These are phyloP conservation scores for Urochloa ruziziensis DNA, from an alignment of 176 grass and related monocot species.

Conservation along the genomic window DNA sequence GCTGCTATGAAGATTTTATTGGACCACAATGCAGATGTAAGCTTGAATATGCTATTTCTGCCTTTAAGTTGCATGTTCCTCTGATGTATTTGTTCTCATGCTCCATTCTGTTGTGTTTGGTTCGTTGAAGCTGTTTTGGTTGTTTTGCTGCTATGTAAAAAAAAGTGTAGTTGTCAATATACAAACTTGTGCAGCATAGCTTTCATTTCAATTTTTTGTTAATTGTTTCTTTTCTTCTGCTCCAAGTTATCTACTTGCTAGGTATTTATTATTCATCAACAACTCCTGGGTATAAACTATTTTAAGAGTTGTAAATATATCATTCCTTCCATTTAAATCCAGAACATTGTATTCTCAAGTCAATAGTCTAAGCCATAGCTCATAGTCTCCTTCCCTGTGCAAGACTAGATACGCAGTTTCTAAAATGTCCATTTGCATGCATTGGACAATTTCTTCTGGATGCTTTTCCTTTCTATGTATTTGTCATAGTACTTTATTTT, in stretches of 20 bases:
- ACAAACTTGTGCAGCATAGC: neutral
- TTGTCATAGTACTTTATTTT: neutral
- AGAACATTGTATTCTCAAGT: neutral
- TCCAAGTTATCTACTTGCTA: constrained; percentile 1
- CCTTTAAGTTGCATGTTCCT: neutral
- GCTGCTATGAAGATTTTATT: constrained; percentile 24
- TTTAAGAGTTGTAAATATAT: neutral
- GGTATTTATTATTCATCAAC: neutral
- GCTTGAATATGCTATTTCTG: neutral
- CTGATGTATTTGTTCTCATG: neutral
- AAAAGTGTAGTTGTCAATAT: neutral
- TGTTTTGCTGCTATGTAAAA: neutral
- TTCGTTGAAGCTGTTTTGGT: no score
- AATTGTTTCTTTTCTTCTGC: neutral
- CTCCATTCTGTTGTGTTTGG: no score
- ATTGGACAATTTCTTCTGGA: constrained; percentile 17
- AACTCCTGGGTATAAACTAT: neutral
- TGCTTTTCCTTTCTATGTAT: neutral
- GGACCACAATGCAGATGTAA: constrained; percentile 35
- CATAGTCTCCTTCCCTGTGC: neutral
- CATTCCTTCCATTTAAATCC: neutral
- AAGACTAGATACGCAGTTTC: neutral
- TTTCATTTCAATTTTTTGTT: neutral
- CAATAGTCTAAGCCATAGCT: neutral
- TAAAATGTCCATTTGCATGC: neutral